phyloP scores from a whole-genome alignment of 495 filamentous ascomycete species.

The Trichoderma asperelloides region DNA sequence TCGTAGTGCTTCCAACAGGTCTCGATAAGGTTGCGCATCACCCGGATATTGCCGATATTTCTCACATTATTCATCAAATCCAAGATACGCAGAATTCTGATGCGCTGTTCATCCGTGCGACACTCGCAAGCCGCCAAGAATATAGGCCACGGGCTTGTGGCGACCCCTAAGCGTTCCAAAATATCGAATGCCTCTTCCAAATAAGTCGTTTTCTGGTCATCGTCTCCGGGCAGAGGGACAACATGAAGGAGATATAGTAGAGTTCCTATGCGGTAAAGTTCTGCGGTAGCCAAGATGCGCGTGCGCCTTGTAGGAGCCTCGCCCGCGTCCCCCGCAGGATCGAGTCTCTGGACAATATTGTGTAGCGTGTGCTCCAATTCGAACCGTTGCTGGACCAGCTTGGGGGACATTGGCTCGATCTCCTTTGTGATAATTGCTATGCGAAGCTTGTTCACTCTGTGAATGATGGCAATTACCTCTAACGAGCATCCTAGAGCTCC shows the following conservation, averaged over 20 bases:
- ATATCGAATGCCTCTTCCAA: constrained; percentile 20
- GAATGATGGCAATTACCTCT: constrained; percentile 26
- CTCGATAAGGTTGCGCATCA: constrained; percentile 27
- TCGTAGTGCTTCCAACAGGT: constrained; percentile 29
- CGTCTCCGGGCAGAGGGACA: constrained; percentile 16
- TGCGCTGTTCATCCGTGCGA: constrained; percentile 25
- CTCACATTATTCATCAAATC: constrained; percentile 25
- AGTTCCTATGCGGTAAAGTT: constrained; percentile 26
- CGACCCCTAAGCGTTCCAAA: constrained; percentile 19
- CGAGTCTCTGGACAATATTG: constrained; percentile 18
- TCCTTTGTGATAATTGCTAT: constrained; percentile 9
- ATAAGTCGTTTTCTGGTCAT: constrained; percentile 19
- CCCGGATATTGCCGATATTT: constrained; percentile 28
- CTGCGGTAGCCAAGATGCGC: constrained; percentile 23
- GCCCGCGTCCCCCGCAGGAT: constrained; percentile 14
- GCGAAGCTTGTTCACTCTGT: constrained; percentile 22
- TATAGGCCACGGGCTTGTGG: constrained; percentile 29
- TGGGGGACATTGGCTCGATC: constrained; percentile 11
- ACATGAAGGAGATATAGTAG: constrained; percentile 25
- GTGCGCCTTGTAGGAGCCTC: constrained; percentile 16
- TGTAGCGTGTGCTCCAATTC: constrained; percentile 18
- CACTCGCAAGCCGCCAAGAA: constrained; percentile 30
- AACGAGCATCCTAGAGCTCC: constrained; percentile 28
- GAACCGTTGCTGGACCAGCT: constrained; percentile 15
- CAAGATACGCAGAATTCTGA: constrained; percentile 22